Percentiles rank a stretch among this genome's conserved stretches.
Evolutionary conservation across 805 yeast genomes (phyloP).

Genomic region (Lipomyces kockii): DNA sequence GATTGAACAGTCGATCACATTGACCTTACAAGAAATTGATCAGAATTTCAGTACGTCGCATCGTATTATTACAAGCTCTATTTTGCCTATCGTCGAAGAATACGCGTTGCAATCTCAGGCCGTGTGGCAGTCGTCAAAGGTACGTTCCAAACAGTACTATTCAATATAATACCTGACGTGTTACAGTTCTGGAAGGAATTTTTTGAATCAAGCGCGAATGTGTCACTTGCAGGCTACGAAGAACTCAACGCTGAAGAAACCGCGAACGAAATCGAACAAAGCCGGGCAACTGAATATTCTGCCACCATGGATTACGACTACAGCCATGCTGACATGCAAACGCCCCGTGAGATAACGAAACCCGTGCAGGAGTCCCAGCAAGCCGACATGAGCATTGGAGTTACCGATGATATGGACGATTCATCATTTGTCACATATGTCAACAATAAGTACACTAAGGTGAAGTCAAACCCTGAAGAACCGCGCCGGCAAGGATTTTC

Average conservation of each 20-base stretch:
- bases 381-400: background rate
- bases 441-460: background rate
- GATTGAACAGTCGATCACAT: conserved; percentile 78
- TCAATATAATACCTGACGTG: background rate
- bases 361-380: background rate
- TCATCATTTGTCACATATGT: conserved; percentile 21
- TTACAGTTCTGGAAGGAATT: conserved; percentile 71
- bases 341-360: background rate
- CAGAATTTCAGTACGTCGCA: conserved; percentile 71
- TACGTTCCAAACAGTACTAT: conserved; percentile 2
- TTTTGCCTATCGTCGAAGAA: conserved; percentile 68
- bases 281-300: conserved; percentile 19
- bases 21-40: conserved; percentile 78
- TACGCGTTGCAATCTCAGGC: conserved; percentile 63
- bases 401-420: conserved; percentile 1
- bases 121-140: conserved; percentile 55
- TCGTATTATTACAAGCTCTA: conserved; percentile 64
- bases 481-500: background rate
- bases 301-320: conserved; percentile 28
- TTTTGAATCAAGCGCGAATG: conserved; percentile 75
- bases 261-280: background rate
- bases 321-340: conserved; percentile 2
- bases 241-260: conserved; percentile 40
- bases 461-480: background rate
- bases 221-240: conserved; percentile 60